Percentiles rank a stretch among this genome's conserved stretches.
Conservation (phyloP, 2,329 filamentous ascomycete genomes). For the Ceratocystis diversiconidia region DNA sequence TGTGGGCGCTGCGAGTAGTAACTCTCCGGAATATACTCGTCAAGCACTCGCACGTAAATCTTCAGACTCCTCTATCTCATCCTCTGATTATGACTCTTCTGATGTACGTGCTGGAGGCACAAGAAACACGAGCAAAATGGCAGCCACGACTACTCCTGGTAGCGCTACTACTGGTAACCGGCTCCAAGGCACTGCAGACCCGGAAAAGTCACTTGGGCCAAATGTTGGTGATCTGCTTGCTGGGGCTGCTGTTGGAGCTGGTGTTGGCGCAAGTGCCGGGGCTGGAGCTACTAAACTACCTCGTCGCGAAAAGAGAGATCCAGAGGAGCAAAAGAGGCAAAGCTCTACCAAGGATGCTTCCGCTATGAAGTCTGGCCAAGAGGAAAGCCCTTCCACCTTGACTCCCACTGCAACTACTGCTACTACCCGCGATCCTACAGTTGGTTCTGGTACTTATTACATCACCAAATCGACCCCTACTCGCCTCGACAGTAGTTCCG, state of each 20-base stretch:
- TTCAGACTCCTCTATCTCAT: not conserved
- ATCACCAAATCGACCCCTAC: slow-evolving; percentile 12
- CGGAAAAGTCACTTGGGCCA: slow-evolving; percentile 4
- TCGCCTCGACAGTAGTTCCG: slow-evolving; percentile 1
- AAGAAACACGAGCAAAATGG: not conserved
- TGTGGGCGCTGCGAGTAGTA: not conserved
- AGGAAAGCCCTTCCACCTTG: not conserved
- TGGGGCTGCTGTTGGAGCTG: slow-evolving; percentile 11
- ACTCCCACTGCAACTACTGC: not conserved
- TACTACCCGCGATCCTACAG: not conserved
- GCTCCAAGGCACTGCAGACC: slow-evolving; percentile 3
- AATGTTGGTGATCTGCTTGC: slow-evolving; percentile 14
- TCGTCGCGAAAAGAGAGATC: slow-evolving; percentile 40
- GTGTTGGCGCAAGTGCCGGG: slow-evolving; percentile 9
- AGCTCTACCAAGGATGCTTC: no score
- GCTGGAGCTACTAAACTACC: not conserved
- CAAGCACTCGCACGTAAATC: not conserved
- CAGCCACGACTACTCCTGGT: not conserved
- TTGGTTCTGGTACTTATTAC: not conserved
- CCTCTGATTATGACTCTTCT: slow-evolving; percentile 6
- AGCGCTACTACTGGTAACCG: not conserved
- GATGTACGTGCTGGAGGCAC: not conserved
- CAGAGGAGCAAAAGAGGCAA: no score
- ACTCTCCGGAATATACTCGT: not conserved
- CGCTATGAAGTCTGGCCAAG: no score